phyloP scores from a whole-genome alignment of 2,329 filamentous ascomycete species.

The Sporothrix brunneoviolacea region DNA sequence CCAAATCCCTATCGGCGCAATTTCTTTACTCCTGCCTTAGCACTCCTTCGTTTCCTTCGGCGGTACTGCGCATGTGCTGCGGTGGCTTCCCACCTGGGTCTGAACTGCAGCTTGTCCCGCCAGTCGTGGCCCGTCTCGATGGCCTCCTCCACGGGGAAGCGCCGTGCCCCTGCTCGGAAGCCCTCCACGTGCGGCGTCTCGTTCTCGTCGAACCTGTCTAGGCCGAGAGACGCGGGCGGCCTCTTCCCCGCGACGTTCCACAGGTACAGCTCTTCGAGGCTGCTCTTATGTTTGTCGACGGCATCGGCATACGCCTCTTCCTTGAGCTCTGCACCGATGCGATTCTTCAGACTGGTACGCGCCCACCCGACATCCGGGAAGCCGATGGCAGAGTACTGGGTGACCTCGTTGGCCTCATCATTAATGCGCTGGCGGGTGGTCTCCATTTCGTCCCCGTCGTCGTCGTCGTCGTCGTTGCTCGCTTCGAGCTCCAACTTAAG shows the following conservation, averaged over 20 bases:
- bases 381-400: slow-evolving; percentile 35
- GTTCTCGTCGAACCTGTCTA: slow-evolving; percentile 11
- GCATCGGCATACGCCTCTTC: slow-evolving; percentile 40
- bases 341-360: slow-evolving; percentile 25
- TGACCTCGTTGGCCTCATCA: slow-evolving; percentile 36
- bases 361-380: slow-evolving; percentile 28
- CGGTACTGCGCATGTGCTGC: not conserved
- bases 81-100: slow-evolving; percentile 37
- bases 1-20: too few species aligned
- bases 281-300: slow-evolving; percentile 34
- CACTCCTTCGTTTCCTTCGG: not conserved
- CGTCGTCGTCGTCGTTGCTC: slow-evolving; percentile 13
- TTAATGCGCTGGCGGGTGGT: slow-evolving; percentile 7
- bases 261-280: slow-evolving; percentile 37
- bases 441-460: not conserved
- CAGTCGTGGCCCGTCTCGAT: slow-evolving; percentile 33
- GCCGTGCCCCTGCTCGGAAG: not conserved
- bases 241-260: slow-evolving; percentile 38
- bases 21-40: too few species aligned
- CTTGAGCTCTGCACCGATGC: slow-evolving; percentile 34
- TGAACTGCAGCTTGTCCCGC: slow-evolving; percentile 31
- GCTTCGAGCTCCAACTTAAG: slow-evolving; percentile 9
- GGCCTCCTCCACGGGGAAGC: slow-evolving; percentile 28
- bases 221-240: slow-evolving; percentile 23
- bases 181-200: slow-evolving; percentile 11